Base-by-base conservation (phyloP, 2,329 filamentous ascomycete species). In the Fusarium abutilonis region DNA sequence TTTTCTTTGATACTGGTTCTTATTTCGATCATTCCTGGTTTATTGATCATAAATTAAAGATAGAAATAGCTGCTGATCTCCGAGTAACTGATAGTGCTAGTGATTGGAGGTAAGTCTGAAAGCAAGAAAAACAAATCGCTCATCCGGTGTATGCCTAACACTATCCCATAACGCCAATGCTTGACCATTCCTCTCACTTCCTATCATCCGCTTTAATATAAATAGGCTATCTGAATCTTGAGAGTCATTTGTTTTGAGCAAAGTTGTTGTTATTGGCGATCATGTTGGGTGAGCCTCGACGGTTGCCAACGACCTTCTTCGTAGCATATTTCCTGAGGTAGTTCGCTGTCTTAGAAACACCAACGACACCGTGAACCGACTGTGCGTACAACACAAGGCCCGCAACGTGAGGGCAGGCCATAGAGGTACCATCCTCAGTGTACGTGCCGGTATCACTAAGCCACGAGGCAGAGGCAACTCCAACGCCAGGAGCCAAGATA, bases 331-430 rank as follows among this genome's bases (percentile, higher is more conserved):
- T 69, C 64, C 74, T 74, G 56, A 85, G 75, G 54, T 76, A 75
- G 35, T 70, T 53, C 45, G 75, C 75, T 32, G 84, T 76, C 35
- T 72, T 75, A 6, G 55, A 44, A 19, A 71, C 64, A 11, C 71
- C 72, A 41, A 65, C 70, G 21, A 72, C 44, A 17, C 76, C 74
- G 53, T 82, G 74, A 6, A 84, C 74, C 6, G 77, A 77, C 51
- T 87, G 75, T 34, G 77, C 73, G 70, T 80, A 80, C 11, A 78
- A 72, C n/a, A 67, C 84, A 15, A 89, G 76, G 21, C 87, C 87
- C 32, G 83, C 77, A 52, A 89, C 78, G 67, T 89, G 86, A 2
- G 87, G 86, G 2, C 79, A 75, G 7, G 86, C 84, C 86, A 89
- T 89, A 11, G 82, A 86, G 4, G 87, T 89, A 14, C 87, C 87